Evolutionary conservation across 768 basidiomycete genomes (phyloP), one percentile per base, ranked within the genome.

Genomic region (Boletus bicolor): DNA sequence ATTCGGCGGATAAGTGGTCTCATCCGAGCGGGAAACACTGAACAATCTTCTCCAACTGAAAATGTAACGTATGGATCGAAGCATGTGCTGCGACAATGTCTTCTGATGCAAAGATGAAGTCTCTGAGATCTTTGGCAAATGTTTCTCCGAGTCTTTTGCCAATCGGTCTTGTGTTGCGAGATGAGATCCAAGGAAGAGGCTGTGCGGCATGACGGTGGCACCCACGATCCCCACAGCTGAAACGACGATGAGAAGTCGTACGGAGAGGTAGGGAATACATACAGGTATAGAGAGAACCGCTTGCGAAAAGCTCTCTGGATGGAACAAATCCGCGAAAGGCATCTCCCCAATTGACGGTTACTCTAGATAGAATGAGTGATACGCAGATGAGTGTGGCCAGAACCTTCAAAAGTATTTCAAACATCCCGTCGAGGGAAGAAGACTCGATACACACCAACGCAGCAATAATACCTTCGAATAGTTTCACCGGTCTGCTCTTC

Each of bases 141-240:
- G 49, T 7, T 19, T 46, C 9, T 70, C 68, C 5, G 48, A 34
- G n/a, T 45, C 51, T 37, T 72, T 71, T 1, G 75, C 73, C 14
- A 91, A 64, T 44, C 93, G 77, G 54, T 93, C 86, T 67, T 93
- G 89, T 0, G 91, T 93, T 3, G 92, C 87, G 5, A 97, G 82
- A 32, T 84, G 82, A 3, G 91, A 92, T 6, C 93, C 94, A 15
- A 97, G 77, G 76, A 90, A 93, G n/a, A 97, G 77, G 56, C 87
- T 87, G 69, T 95, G 93, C 0, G 93, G 93, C 93, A 95, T 95
- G 56, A 93, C 86, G 3, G 92, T 97, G 1, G 92, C 91, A 32
- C 89, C 87, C 1, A 89, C 65, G 48, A 91, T 85, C 37, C 88
- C 88, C 51, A 89, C 82, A 32, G 85, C 84, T 85, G 57, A 41